These are phyloP conservation scores for Pyrrhoderma noxium DNA, from an alignment of 1,284 basidiomycete species.

Conservation along the genomic window DNA sequence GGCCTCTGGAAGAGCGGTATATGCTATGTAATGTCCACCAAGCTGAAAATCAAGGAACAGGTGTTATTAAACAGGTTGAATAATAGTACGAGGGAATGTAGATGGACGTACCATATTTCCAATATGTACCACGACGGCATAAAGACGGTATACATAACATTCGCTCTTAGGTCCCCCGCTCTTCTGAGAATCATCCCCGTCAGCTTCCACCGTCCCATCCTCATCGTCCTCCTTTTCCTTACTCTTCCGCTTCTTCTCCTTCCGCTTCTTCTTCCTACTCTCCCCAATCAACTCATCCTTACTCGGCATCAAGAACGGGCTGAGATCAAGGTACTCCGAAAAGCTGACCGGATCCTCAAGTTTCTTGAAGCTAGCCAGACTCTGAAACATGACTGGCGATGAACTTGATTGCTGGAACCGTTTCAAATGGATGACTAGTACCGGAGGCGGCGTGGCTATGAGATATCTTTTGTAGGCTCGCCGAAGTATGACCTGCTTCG, in stretches of 20 bases:
- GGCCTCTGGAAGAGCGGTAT: constrained; percentile 52
- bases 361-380: constrained; percentile 68
- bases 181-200: constrained; percentile 19
- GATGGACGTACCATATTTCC: constrained; percentile 68
- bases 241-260: constrained; percentile 24
- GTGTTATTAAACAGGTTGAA: not conserved
- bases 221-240: constrained; percentile 22
- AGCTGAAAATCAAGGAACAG: constrained; percentile 50
- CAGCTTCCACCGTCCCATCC: constrained; percentile 11
- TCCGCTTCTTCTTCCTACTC: constrained; percentile 20
- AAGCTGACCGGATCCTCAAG: constrained; percentile 85
- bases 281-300: constrained; percentile 55
- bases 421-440: constrained; percentile 90
- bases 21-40: constrained; percentile 81
- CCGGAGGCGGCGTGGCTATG: constrained; percentile 77
- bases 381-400: constrained; percentile 44
- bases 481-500: constrained; percentile 66
- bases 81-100: not conserved
- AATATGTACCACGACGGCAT: constrained; percentile 87
- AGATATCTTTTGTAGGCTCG: constrained; percentile 92
- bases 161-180: constrained; percentile 29
- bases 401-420: constrained; percentile 75
- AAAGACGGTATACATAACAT: constrained; percentile 64
- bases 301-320: constrained; percentile 80
- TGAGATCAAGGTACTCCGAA: constrained; percentile 78